Evolutionary conservation across 139 green algal species (phyloP).

Genomic region (Dunaliella sp.): DNA sequence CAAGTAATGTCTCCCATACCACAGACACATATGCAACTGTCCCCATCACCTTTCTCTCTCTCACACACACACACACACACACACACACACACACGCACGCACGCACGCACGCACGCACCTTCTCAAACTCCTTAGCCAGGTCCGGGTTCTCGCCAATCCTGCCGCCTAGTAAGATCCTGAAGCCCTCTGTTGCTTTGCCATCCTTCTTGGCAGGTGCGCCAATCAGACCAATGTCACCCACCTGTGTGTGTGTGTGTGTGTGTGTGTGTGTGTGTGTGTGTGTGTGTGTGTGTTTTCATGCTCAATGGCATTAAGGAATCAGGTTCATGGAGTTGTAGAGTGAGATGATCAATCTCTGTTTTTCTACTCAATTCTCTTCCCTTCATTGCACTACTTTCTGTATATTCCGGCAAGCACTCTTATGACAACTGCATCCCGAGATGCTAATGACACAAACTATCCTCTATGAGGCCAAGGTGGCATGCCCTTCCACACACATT

Average conservation of each 20-base stretch:
- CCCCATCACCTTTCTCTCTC: too few relatives aligned
- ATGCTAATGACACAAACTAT: too few relatives aligned
- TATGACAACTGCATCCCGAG: too few relatives aligned
- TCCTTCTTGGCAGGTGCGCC: constrained; percentile 82
- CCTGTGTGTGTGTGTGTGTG: constrained; percentile 43
- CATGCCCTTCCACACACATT: too few relatives aligned
- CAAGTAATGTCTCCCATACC: neutral
- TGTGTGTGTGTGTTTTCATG: too few relatives aligned
- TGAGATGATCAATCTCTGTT: too few relatives aligned
- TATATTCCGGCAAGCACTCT: too few relatives aligned
- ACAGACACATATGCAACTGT: neutral
- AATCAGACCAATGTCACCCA: constrained; percentile 95
- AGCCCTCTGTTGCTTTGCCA: constrained; percentile 87
- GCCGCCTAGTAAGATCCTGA: constrained; percentile 87
- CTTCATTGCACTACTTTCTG: too few relatives aligned
- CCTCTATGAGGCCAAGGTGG: too few relatives aligned
- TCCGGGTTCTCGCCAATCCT: constrained; percentile 73
- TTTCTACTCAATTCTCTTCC: too few relatives aligned
- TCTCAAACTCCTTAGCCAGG: constrained; percentile 69
- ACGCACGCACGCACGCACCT: constrained; percentile 16
- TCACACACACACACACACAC: neutral
- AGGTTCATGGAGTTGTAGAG: too few relatives aligned
- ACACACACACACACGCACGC: neutral
- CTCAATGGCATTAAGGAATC: too few relatives aligned
- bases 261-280: neutral